Percentiles rank a stretch among this genome's conserved stretches.
Evolutionary conservation across 495 filamentous ascomycete genomes (phyloP).

Genomic region (Patellaria atrata): DNA sequence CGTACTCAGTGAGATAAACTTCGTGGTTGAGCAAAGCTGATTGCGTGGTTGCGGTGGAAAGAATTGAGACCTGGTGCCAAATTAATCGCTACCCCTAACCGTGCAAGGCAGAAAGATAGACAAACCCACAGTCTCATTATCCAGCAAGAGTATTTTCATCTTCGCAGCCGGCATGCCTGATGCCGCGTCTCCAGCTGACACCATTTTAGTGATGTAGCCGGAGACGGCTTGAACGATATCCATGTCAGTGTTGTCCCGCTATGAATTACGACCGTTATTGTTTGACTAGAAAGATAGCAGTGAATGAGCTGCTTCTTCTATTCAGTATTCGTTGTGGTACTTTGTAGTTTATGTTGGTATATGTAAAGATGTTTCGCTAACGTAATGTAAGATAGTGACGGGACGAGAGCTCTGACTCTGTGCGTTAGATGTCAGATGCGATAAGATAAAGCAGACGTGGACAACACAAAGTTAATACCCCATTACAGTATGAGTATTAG

Average conservation of each 20-base stretch:
- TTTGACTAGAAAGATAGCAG: no score
- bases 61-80: conserved; percentile 55
- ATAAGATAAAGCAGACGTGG: no score
- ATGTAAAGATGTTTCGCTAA: no score
- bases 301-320: no score
- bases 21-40: conserved; percentile 92
- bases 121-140: conserved; percentile 73
- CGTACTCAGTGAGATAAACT: conserved; percentile 84
- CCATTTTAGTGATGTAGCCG: conserved; percentile 95
- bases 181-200: conserved; percentile 63
- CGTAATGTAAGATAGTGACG: no score
- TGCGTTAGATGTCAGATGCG: no score
- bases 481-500: no score
- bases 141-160: conserved; percentile 96
- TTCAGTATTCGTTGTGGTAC: no score
- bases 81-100: conserved; percentile 2
- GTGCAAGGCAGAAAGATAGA: conserved; percentile 10
- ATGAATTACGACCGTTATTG: no score
- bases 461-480: no score
- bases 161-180: conserved; percentile 63
- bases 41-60: conserved; percentile 90
- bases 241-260: conserved; percentile 45
- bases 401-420: no score
- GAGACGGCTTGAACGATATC: conserved; percentile 85
- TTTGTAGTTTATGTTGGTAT: no score